Conservation (phyloP, 2,329 filamentous ascomycete genomes). For the Penicillium polonicum region DNA sequence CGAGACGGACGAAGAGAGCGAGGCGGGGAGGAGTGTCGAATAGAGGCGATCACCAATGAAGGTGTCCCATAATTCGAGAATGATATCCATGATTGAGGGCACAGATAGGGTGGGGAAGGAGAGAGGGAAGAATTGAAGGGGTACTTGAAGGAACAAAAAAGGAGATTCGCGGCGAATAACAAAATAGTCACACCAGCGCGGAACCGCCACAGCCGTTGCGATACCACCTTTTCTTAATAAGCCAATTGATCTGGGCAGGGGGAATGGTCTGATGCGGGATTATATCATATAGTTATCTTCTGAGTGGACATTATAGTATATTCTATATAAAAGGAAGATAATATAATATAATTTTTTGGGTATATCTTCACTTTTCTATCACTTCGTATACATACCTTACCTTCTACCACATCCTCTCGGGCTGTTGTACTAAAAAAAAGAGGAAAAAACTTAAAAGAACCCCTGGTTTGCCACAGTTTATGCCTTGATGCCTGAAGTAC, state of each 20-base stretch:
- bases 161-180: conserved; percentile 13
- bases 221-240: conserved; percentile 18
- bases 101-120: not conserved
- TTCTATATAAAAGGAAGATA: not conserved
- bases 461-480: conserved; percentile 3
- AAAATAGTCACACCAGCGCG: conserved; percentile 36
- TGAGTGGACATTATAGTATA: not conserved
- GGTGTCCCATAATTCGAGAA: conserved; percentile 81
- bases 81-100: conserved; percentile 72
- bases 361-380: not conserved
- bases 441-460: not conserved
- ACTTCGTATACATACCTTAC: too few relatives aligned
- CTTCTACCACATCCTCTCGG: too few relatives aligned
- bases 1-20: conserved; percentile 54
- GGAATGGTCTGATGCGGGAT: conserved; percentile 4
- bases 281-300: not conserved
- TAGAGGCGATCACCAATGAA: conserved; percentile 79
- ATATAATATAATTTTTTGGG: not conserved
- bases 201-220: conserved; percentile 30
- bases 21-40: conserved; percentile 65
- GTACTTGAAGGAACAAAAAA: conserved; percentile 15
- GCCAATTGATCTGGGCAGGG: conserved; percentile 10
- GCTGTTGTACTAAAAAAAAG: not conserved
- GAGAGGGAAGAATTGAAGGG: not conserved
- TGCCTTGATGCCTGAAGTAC: not conserved